Percentiles rank a stretch among this genome's conserved stretches.
These are phyloP conservation scores for Tetrapisispora nanseiensis DNA, from an alignment of 805 yeast genomes.

Conservation along the genomic window DNA sequence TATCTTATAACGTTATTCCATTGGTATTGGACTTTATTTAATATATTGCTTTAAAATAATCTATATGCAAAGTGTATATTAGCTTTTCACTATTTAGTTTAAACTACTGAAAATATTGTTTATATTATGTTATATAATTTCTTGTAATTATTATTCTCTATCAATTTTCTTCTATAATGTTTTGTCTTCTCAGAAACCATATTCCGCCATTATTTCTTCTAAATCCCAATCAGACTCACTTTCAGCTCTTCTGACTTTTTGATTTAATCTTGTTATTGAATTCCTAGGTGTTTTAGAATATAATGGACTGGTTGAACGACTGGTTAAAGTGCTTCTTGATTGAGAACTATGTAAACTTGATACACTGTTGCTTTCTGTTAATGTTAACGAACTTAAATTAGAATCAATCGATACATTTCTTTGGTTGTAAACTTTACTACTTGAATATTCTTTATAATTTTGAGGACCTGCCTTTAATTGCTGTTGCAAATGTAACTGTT, in stretches of 20 bases:
- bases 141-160: not conserved
- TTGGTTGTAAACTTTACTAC: conserved; percentile 14
- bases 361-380: conserved; percentile 9
- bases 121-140: not conserved
- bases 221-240: conserved; percentile 6
- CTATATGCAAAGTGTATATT: no score
- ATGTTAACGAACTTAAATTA: conserved; percentile 10
- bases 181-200: conserved; percentile 7
- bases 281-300: conserved; percentile 7
- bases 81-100: no score
- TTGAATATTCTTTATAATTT: not conserved
- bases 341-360: conserved; percentile 3
- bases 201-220: conserved; percentile 9
- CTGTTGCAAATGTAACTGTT: conserved; percentile 1
- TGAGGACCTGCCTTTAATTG: not conserved
- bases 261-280: not conserved
- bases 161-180: not conserved
- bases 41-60: no score
- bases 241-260: not conserved
- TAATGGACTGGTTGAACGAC: conserved; percentile 3
- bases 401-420: conserved; percentile 13
- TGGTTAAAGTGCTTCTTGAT: not conserved
- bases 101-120: not conserved
- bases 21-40: no score
- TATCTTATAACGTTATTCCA: no score